Conservation (phyloP, 257 asterid genomes). For the Leonotis leonurus region DNA sequence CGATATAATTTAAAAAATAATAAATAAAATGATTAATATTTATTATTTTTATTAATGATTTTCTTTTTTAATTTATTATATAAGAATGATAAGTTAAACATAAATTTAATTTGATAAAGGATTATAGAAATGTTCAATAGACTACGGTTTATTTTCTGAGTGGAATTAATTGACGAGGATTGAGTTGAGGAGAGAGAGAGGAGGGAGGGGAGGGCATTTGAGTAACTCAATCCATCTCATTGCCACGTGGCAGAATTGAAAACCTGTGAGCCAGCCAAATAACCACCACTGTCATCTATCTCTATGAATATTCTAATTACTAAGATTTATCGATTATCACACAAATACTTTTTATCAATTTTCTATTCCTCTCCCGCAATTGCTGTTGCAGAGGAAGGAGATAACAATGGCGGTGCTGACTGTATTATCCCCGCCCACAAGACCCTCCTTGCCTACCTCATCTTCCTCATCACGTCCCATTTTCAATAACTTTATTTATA, state of each 20-base stretch:
- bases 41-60: no score
- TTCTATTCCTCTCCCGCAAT: constrained; percentile 22
- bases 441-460: constrained; percentile 31
- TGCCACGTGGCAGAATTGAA: constrained; percentile 17
- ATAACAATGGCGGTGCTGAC: constrained; percentile 66
- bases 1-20: no score
- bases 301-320: neutral
- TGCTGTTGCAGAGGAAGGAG: constrained; percentile 21
- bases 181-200: no score
- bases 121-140: no score
- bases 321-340: constrained; percentile 15
- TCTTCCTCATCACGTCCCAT: constrained; percentile 25
- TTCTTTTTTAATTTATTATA: no score
- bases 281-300: constrained; percentile 10
- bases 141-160: no score
- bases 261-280: constrained; percentile 18
- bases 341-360: neutral
- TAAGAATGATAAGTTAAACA: no score
- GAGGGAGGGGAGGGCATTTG: no score
- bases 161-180: no score
- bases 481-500: constrained; percentile 19
- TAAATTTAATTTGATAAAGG: no score
- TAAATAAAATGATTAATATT: no score
- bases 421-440: constrained; percentile 43
- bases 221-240: constrained; percentile 5